A percentile compares a stretch with the other conserved stretches of the same genome.
Evolutionary conservation across 129 eudicot genomes (phyloP).

Genomic region (Flaveria trinervia): DNA sequence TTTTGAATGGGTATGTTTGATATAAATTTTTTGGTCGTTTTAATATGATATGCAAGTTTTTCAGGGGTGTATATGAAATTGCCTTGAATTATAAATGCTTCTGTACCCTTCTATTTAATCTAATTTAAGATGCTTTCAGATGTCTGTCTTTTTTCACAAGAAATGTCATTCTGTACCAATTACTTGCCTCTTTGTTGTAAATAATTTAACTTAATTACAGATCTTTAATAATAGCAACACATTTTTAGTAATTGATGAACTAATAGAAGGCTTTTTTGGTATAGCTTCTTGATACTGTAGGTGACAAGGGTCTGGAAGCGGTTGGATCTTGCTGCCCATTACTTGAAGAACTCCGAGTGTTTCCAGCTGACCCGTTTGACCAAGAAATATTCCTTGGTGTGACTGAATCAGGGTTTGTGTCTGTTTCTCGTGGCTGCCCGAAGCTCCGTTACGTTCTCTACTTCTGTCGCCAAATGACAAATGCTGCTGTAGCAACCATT

Average conservation of each 20-base stretch:
- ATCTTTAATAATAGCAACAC: background rate
- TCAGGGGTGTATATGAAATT: background rate
- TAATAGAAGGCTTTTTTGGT: background rate
- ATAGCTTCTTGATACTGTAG: slow-evolving; percentile 77
- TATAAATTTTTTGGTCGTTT: background rate
- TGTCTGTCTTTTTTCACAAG: background rate
- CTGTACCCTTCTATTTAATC: background rate
- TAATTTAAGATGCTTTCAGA: background rate
- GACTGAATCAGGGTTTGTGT: slow-evolving; percentile 70
- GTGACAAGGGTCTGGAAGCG: slow-evolving; percentile 76
- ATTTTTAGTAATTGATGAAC: background rate
- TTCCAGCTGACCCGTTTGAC: slow-evolving; percentile 76
- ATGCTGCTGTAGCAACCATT: slow-evolving; percentile 70
- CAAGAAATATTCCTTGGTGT: slow-evolving; percentile 48
- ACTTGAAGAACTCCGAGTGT: slow-evolving; percentile 83
- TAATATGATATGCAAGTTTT: background rate
- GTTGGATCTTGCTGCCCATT: slow-evolving; percentile 72
- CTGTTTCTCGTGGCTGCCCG: slow-evolving; percentile 77
- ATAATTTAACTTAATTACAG: too few relatives aligned
- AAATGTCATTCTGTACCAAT: background rate
- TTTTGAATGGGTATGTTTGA: background rate
- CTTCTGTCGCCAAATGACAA: slow-evolving; percentile 88
- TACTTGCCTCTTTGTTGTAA: too few relatives aligned
- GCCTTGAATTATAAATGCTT: background rate
- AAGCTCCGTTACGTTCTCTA: slow-evolving; percentile 73